Evolutionary conservation across 23 red algal genomes (phyloP).

Genomic region (Gracilaria vermiculophylla): DNA sequence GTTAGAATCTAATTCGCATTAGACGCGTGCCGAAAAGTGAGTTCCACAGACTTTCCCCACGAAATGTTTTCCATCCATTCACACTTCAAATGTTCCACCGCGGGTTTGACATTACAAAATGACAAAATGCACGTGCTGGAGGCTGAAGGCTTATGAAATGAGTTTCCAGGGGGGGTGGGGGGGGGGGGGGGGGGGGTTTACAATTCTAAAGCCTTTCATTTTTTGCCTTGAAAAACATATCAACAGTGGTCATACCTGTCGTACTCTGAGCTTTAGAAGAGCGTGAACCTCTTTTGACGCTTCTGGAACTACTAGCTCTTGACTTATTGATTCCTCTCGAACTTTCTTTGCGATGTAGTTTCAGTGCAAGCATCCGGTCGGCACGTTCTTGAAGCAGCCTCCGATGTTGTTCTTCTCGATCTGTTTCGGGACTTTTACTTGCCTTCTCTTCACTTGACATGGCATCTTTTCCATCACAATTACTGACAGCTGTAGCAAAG

Average conservation of each 20-base stretch:
- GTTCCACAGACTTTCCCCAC: too few relatives aligned
- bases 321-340: conserved; percentile 19
- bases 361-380: conserved; percentile 42
- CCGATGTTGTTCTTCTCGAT: conserved; percentile 33
- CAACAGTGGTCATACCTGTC: not conserved
- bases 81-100: too few relatives aligned
- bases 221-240: conserved; percentile 37
- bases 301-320: not conserved
- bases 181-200: too few relatives aligned
- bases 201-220: not conserved
- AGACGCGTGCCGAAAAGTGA: too few relatives aligned
- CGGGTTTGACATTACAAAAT: too few relatives aligned
- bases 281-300: not conserved
- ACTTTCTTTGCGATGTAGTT: conserved; percentile 52
- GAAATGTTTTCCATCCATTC: too few relatives aligned
- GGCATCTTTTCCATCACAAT: not conserved
- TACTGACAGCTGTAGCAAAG: not conserved
- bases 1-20: too few relatives aligned
- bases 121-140: too few relatives aligned
- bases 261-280: not conserved
- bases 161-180: too few relatives aligned
- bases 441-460: not conserved
- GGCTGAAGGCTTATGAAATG: not conserved
- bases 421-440: not conserved
- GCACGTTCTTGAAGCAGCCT: conserved; percentile 36